These are phyloP conservation scores for Amaranthus hypochondriacus DNA, from an alignment of 148 eudicot genomes.

Conservation along the genomic window DNA sequence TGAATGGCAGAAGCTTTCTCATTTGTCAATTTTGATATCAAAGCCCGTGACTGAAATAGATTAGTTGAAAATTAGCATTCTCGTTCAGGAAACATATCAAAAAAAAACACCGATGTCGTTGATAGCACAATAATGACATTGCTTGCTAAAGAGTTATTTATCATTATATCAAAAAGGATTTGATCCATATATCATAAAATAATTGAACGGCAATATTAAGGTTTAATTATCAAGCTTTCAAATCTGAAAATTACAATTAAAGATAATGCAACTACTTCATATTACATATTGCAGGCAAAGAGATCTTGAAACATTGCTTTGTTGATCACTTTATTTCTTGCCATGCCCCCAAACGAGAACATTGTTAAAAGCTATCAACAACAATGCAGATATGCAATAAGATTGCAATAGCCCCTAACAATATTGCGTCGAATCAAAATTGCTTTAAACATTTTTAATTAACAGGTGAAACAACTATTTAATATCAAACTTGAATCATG, in stretches of 20 bases:
- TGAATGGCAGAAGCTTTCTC: conserved; percentile 70
- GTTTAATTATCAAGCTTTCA: background rate
- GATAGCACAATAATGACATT: background rate
- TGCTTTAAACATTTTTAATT: background rate
- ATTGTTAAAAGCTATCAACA: background rate
- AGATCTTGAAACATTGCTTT: background rate
- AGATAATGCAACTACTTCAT: too few relatives aligned
- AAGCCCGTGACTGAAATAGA: conserved; percentile 40
- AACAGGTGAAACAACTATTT: background rate
- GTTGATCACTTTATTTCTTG: background rate
- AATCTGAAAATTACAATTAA: too few relatives aligned
- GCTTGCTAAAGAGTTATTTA: conserved; percentile 1
- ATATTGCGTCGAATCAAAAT: background rate
- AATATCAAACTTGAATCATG: background rate
- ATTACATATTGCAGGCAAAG: background rate
- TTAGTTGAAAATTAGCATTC: background rate
- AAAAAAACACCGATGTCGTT: background rate
- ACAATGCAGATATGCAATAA: background rate
- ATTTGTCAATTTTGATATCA: conserved; percentile 67
- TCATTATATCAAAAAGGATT: background rate
- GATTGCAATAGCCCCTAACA: background rate
- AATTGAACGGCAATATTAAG: background rate
- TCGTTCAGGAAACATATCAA: background rate
- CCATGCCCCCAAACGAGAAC: background rate
- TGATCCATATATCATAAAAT: background rate